These are phyloP conservation scores for Vaccinium corymbosum DNA, from an alignment of 148 eudicot genomes.

Conservation along the genomic window DNA sequence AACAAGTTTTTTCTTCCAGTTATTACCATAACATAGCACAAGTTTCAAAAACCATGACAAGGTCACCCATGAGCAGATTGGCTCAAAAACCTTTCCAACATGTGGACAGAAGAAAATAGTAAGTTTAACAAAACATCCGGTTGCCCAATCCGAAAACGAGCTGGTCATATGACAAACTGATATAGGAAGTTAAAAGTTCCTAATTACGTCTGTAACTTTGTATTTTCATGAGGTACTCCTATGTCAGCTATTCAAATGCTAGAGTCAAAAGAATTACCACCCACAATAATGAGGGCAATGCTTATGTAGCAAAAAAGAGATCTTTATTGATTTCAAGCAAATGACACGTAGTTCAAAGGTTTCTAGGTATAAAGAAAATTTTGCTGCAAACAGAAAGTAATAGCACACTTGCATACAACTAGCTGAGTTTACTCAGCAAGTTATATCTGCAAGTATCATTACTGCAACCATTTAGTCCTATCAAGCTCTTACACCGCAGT, in stretches of 20 bases:
- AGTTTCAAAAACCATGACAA: constrained; percentile 6
- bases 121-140: not conserved
- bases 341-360: not conserved
- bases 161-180: not conserved
- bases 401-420: not conserved
- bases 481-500: not conserved
- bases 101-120: not conserved
- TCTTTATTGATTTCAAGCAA: constrained; percentile 8
- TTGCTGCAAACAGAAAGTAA: not conserved
- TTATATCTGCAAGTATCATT: not conserved
- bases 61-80: not conserved
- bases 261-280: not conserved
- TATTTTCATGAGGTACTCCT: not conserved
- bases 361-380: not conserved
- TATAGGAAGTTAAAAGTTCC: not conserved
- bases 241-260: not conserved
- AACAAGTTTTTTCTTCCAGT: not conserved
- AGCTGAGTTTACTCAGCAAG: not conserved
- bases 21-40: not conserved
- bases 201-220: not conserved
- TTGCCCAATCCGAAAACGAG: not conserved
- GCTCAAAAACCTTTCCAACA: not conserved
- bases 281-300: not conserved
- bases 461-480: not conserved
- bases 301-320: not conserved